A percentile compares a stretch with the other conserved stretches of the same genome.
Evolutionary conservation across 805 yeast genomes (phyloP).

Genomic region (Barnettozyma californica): DNA sequence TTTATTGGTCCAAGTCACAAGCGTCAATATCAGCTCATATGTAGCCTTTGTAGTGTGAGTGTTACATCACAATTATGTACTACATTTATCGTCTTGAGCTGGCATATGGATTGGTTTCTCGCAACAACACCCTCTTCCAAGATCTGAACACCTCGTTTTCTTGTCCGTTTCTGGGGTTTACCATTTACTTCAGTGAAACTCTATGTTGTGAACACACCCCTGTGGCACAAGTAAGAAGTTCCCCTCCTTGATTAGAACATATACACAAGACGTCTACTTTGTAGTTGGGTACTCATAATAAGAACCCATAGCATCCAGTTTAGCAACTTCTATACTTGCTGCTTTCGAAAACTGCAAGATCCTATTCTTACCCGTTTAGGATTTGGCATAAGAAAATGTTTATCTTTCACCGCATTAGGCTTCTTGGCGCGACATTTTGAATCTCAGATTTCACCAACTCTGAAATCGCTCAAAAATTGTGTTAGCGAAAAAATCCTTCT

Average conservation of each 20-base stretch:
- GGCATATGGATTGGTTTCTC: neutral
- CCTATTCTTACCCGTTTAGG: neutral
- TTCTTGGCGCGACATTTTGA: neutral
- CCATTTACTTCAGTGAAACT: neutral
- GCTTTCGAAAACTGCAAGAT: neutral
- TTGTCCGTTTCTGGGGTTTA: neutral
- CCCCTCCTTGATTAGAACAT: no score
- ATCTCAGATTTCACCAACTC: neutral
- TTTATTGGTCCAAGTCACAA: neutral
- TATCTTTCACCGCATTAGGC: constrained; percentile 1
- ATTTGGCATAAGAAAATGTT: neutral
- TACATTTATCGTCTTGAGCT: no score
- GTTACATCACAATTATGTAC: no score
- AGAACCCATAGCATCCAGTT: no score
- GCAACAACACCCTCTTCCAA: neutral
- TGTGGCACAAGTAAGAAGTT: neutral
- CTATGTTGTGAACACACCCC: neutral
- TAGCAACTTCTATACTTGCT: no score
- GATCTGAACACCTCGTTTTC: neutral
- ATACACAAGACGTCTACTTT: no score
- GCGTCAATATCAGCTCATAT: no score
- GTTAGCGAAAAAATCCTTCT: neutral
- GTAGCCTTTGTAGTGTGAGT: no score
- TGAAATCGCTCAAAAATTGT: neutral
- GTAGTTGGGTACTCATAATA: no score